A percentile compares a stretch with the other conserved stretches of the same genome.
phyloP scores from a whole-genome alignment of 2,329 filamentous ascomycete species.

The Beauveria brongniartii region DNA sequence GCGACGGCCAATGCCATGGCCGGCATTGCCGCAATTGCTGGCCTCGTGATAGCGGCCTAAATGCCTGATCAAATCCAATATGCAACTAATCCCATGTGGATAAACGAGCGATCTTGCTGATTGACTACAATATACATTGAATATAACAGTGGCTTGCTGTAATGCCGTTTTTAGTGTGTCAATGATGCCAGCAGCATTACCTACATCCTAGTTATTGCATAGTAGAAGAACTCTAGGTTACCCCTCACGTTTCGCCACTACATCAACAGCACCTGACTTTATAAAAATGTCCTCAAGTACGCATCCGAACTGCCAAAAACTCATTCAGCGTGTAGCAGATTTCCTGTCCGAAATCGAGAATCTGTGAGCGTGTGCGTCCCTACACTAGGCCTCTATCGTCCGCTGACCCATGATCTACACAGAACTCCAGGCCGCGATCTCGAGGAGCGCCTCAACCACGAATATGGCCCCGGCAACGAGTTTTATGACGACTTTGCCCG shows the following conservation, averaged over 20 bases:
- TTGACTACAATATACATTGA: not conserved
- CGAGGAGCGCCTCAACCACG: conserved; percentile 32
- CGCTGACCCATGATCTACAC: not conserved
- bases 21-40: conserved; percentile 7
- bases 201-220: not conserved
- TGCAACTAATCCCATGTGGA: not conserved
- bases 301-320: conserved; percentile 6
- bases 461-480: conserved; percentile 34
- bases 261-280: not conserved
- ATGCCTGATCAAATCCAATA: not conserved
- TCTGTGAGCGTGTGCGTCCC: not conserved
- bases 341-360: conserved; percentile 6
- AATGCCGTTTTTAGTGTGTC: too few species aligned
- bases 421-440: conserved; percentile 39
- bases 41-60: conserved; percentile 1
- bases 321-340: not conserved
- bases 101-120: not conserved
- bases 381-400: not conserved
- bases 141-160: not conserved
- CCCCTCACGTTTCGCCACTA: conserved; percentile 1
- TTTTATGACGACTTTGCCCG: conserved; percentile 35
- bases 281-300: not conserved
- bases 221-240: not conserved
- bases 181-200: not conserved
- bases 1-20: conserved; percentile 6